Conservation (phyloP, 148 eudicot genomes). For the Dysphania ambrosioides region DNA sequence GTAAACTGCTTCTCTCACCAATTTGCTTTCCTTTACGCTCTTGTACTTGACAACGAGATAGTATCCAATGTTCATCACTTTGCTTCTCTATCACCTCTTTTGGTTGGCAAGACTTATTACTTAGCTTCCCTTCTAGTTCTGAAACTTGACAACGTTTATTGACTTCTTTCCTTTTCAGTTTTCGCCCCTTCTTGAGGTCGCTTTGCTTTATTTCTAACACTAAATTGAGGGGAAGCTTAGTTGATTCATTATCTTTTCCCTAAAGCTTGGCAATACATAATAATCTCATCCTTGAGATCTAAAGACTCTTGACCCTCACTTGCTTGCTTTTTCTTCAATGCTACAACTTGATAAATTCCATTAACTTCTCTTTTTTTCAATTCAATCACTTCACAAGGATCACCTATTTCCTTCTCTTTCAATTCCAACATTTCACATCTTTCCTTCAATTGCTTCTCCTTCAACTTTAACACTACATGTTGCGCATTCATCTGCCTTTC, state of each 20-base stretch:
- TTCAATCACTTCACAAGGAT: background rate
- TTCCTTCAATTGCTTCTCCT: background rate
- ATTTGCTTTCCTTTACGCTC: constrained; percentile 5
- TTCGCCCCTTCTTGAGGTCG: no score
- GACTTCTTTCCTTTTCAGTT: constrained; percentile 15
- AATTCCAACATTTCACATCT: background rate
- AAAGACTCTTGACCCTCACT: no score
- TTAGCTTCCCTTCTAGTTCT: constrained; percentile 11
- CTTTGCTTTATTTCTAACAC: no score
- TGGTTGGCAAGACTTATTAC: background rate
- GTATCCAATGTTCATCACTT: constrained; percentile 1
- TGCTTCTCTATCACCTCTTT: constrained; percentile 2
- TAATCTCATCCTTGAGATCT: no score
- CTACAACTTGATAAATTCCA: background rate
- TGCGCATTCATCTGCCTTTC: background rate
- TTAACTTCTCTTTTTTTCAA: constrained; percentile 12
- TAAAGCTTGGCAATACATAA: no score
- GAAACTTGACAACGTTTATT: background rate
- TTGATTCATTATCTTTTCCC: no score
- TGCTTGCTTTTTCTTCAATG: constrained; percentile 9
- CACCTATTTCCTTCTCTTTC: constrained; percentile 7
- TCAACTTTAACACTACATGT: no score
- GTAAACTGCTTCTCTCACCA: background rate
- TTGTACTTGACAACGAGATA: background rate
- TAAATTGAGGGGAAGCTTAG: no score